Evolutionary conservation across 805 yeast species (phyloP).

Genomic region (Pichia scutulata): DNA sequence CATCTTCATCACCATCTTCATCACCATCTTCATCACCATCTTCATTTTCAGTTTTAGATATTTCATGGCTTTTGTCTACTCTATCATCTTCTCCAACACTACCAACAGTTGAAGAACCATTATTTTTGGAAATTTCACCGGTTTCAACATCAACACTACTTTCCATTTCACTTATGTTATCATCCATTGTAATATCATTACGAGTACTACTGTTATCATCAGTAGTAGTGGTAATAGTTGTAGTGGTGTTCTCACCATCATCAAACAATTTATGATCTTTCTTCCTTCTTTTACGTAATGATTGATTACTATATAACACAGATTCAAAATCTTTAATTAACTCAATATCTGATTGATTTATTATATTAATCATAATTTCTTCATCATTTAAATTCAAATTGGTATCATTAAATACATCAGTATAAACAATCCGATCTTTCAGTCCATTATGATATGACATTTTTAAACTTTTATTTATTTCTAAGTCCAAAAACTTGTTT

Average conservation of each 20-base stretch:
- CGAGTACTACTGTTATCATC: too few species aligned
- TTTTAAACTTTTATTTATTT: constrained; percentile 23
- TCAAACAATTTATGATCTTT: background rate
- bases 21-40: constrained; percentile 1
- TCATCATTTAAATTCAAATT: background rate
- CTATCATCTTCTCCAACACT: background rate
- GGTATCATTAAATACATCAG: constrained; percentile 5
- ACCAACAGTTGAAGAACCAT: background rate
- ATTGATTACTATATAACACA: constrained; percentile 7
- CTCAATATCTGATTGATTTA: constrained; percentile 12
- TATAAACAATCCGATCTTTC: background rate
- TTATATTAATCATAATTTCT: constrained; percentile 5
- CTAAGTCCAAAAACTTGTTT: constrained; percentile 29
- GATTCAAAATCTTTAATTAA: constrained; percentile 8
- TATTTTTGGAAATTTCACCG: background rate
- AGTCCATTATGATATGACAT: background rate
- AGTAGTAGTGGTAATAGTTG: too few species aligned
- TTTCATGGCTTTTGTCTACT: constrained; percentile 2
- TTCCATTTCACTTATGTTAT: background rate
- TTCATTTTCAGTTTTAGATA: constrained; percentile 1
- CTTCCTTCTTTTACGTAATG: background rate
- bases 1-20: constrained; percentile 6
- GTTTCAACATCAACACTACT: background rate
- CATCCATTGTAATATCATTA: too few species aligned
- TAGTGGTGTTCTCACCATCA: background rate